Conservation (phyloP, 1,139 yeast genomes). For the Debaryomyces sp. region DNA sequence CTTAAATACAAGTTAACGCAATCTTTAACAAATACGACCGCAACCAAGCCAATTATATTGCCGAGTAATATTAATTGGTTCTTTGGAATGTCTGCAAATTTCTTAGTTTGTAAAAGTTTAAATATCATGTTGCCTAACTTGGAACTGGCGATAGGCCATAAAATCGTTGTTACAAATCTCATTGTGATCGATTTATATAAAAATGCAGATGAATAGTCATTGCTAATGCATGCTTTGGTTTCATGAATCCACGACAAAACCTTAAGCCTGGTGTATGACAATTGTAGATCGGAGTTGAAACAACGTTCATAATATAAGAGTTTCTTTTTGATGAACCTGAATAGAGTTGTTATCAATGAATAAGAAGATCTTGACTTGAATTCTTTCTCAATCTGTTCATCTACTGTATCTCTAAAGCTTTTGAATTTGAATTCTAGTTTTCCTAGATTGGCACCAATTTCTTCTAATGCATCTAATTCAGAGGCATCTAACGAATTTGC, state of each 20-base stretch:
- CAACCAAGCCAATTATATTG: slow-evolving; percentile 37
- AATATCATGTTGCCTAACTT: slow-evolving; percentile 33
- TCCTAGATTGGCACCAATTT: slow-evolving; percentile 18
- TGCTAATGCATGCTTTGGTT: slow-evolving; percentile 34
- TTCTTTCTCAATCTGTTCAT: slow-evolving; percentile 6
- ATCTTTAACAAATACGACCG: slow-evolving; percentile 40
- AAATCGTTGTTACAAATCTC: slow-evolving; percentile 33
- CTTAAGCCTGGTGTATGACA: slow-evolving; percentile 16
- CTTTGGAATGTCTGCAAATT: slow-evolving; percentile 16
- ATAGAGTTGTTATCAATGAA: slow-evolving; percentile 12
- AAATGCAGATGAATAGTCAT: slow-evolving; percentile 38
- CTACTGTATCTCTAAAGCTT: slow-evolving; percentile 4
- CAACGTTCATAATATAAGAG: slow-evolving; percentile 10
- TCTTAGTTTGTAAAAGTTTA: slow-evolving; percentile 5
- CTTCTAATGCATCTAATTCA: slow-evolving; percentile 32
- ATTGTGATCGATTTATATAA: slow-evolving; percentile 29
- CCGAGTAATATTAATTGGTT: slow-evolving; percentile 33
- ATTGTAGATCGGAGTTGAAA: slow-evolving; percentile 11
- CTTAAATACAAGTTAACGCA: slow-evolving; percentile 34
- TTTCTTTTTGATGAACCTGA: slow-evolving; percentile 14
- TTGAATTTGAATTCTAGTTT: slow-evolving; percentile 13
- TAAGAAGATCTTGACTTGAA: slow-evolving; percentile 7
- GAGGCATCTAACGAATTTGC: slow-evolving; percentile 33
- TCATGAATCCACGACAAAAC: slow-evolving; percentile 21
- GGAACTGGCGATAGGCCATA: slow-evolving; percentile 46